A percentile compares a stretch with the other conserved stretches of the same genome.
These are phyloP conservation scores for Aspergillus sp. DNA, from an alignment of 2,329 filamentous ascomycete genomes.

Conservation along the genomic window DNA sequence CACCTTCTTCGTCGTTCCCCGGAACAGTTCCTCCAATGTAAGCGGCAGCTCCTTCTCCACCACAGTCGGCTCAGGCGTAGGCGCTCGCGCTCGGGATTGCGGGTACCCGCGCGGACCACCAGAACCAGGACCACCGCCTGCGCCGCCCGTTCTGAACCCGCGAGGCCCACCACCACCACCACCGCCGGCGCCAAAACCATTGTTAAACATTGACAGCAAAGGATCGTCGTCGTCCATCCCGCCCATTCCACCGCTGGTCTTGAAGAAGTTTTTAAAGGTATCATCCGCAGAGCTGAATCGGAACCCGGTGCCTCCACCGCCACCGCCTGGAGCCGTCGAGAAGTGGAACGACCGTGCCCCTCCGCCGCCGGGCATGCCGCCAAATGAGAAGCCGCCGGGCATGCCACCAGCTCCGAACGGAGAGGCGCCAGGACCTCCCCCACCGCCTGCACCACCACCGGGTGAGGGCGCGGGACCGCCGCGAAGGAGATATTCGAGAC, in stretches of 20 bases:
- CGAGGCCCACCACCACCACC: slow-evolving; percentile 30
- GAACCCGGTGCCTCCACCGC: slow-evolving; percentile 53
- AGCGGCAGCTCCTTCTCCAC: slow-evolving; percentile 77
- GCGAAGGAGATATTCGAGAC: slow-evolving; percentile 82
- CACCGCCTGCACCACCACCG: slow-evolving; percentile 49
- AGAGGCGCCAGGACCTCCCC: slow-evolving; percentile 18
- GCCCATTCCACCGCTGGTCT: slow-evolving; percentile 47
- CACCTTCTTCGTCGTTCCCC: slow-evolving; percentile 88
- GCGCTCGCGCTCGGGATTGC: slow-evolving; percentile 25
- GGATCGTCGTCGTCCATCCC: slow-evolving; percentile 40
- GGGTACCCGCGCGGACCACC: slow-evolving; percentile 9
- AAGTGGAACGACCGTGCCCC: slow-evolving; percentile 41
- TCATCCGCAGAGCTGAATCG: slow-evolving; percentile 73
- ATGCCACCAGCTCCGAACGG: slow-evolving; percentile 50
- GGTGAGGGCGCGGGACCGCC: slow-evolving; percentile 63
- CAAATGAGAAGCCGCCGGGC: slow-evolving; percentile 46
- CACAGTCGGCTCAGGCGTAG: slow-evolving; percentile 77
- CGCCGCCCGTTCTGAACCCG: slow-evolving; percentile 23
- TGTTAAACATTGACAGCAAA: slow-evolving; percentile 46
- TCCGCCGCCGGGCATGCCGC: slow-evolving; percentile 39
- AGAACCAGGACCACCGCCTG: slow-evolving; percentile 12
- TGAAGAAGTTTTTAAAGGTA: slow-evolving; percentile 79
- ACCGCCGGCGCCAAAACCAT: slow-evolving; percentile 33
- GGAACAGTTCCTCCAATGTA: slow-evolving; percentile 79
- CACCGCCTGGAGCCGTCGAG: slow-evolving; percentile 45